Evolutionary conservation across 257 asterid genomes (phyloP).

Genomic region (Thymus quinquecostatus): DNA sequence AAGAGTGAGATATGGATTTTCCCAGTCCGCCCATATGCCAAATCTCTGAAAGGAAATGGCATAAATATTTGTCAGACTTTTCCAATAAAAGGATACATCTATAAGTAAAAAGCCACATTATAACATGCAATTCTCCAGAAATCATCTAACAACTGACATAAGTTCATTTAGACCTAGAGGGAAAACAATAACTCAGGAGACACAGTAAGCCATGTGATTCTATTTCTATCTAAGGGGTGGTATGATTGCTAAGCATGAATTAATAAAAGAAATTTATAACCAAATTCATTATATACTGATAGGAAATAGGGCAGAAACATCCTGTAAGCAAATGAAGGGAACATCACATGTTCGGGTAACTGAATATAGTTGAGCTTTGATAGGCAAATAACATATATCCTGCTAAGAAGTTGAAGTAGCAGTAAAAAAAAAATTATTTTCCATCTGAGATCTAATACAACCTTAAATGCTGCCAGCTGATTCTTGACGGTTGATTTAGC

Average conservation of each 20-base stretch:
- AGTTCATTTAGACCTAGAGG: slow-evolving; percentile 8
- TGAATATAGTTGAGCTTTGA: background rate
- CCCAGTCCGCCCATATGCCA: slow-evolving; percentile 99
- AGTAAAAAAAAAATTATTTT: background rate
- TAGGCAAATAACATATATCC: slow-evolving; percentile 22
- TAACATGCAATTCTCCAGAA: background rate
- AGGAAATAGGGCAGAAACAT: background rate
- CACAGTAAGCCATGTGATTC: slow-evolving; percentile 23
- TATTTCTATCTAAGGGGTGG: slow-evolving; percentile 14
- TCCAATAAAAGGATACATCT: background rate
- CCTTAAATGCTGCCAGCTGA: slow-evolving; percentile 98
- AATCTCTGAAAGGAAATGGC: slow-evolving; percentile 59
- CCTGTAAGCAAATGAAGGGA: slow-evolving; percentile 12
- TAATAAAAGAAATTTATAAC: background rate
- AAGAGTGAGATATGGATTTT: slow-evolving; percentile 93
- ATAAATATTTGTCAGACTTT: slow-evolving; percentile 26
- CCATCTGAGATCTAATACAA: slow-evolving; percentile 27
- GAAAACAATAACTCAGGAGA: slow-evolving; percentile 24
- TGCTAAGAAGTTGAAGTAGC: slow-evolving; percentile 29
- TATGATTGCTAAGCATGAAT: slow-evolving; percentile 1
- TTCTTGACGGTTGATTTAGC: slow-evolving; percentile 87
- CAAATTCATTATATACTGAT: slow-evolving; percentile 17
- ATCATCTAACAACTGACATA: slow-evolving; percentile 2
- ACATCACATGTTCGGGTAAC: slow-evolving; percentile 12
- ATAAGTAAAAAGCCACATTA: background rate